Evolutionary conservation across 805 yeast species (phyloP).

Genomic region (Teunomyces tritomae): DNA sequence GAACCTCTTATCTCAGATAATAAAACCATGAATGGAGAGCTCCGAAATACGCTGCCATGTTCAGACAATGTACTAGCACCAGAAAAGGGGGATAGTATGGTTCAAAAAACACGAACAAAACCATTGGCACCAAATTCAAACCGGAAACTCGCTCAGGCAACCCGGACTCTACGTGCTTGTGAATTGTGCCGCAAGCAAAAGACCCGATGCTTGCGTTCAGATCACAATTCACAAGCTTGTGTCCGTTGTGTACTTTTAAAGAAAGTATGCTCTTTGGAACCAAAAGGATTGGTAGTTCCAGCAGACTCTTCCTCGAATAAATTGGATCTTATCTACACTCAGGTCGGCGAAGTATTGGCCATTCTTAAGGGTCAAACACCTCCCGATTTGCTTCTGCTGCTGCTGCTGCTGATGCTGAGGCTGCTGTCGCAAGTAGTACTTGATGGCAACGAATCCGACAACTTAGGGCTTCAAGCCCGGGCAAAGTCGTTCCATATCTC

Average conservation of each 20-base stretch:
- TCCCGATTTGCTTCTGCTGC: not conserved
- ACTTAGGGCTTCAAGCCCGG: constrained; percentile 28
- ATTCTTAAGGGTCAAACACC: constrained; percentile 4
- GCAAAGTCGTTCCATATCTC: constrained; percentile 37
- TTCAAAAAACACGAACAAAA: not conserved
- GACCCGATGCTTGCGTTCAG: constrained; percentile 60
- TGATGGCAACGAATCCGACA: too few relatives aligned
- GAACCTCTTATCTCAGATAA: not conserved
- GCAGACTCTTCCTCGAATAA: constrained; percentile 11
- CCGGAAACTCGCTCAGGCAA: constrained; percentile 18
- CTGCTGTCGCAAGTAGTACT: too few relatives aligned
- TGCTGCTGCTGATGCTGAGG: not conserved
- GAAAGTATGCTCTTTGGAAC: constrained; percentile 51
- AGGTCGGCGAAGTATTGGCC: constrained; percentile 33
- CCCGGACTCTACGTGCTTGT: constrained; percentile 54
- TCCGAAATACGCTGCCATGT: not conserved
- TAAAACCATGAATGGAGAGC: not conserved
- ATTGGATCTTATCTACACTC: constrained; percentile 31
- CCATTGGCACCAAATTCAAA: constrained; percentile 1
- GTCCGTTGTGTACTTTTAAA: constrained; percentile 56
- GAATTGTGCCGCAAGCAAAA: constrained; percentile 54
- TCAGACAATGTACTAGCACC: not conserved
- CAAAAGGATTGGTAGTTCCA: constrained; percentile 10
- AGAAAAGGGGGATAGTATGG: not conserved
- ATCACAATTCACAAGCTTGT: constrained; percentile 46